These are phyloP conservation scores for Heracleum sosnowskyi DNA, from an alignment of 129 eudicot species.

Conservation along the genomic window DNA sequence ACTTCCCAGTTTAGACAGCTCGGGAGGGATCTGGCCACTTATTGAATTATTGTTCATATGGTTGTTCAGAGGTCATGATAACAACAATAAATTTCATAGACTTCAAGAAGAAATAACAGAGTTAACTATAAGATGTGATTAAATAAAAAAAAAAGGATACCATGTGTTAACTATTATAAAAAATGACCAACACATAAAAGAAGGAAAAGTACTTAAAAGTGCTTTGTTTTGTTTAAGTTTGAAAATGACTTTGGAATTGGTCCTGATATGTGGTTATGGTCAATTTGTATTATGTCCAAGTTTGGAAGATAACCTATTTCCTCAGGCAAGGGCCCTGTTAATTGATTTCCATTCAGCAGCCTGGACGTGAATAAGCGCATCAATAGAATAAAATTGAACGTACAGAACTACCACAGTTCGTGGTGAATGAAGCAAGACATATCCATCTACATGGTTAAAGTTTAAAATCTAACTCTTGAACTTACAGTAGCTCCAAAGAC, in stretches of 20 bases:
- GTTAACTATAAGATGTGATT: no score
- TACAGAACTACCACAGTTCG: no score
- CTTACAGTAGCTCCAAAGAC: no score
- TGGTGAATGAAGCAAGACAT: no score
- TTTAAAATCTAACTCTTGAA: no score
- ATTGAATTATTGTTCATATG: slow-evolving; percentile 95
- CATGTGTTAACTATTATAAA: no score
- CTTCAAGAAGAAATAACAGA: no score
- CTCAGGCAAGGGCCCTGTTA: slow-evolving; percentile 68
- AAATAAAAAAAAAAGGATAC: no score
- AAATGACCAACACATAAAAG: no score
- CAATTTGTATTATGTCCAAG: slow-evolving; percentile 76
- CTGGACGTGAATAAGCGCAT: slow-evolving; percentile 32
- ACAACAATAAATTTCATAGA: slow-evolving; percentile 9
- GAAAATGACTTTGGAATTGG: slow-evolving; percentile 29
- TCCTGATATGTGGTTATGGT: slow-evolving; percentile 74
- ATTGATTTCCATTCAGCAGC: slow-evolving; percentile 68
- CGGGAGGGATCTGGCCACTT: slow-evolving; percentile 78
- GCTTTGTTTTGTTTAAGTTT: no score
- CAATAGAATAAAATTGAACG: slow-evolving; percentile 6
- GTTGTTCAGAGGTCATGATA: slow-evolving; percentile 34
- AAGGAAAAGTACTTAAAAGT: no score
- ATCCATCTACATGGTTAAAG: no score
- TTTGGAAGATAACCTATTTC: slow-evolving; percentile 67
- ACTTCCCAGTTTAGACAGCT: slow-evolving; percentile 53